Evolutionary conservation across 2,329 filamentous ascomycete species (phyloP).

Genomic region (Penicillium oxalicum): DNA sequence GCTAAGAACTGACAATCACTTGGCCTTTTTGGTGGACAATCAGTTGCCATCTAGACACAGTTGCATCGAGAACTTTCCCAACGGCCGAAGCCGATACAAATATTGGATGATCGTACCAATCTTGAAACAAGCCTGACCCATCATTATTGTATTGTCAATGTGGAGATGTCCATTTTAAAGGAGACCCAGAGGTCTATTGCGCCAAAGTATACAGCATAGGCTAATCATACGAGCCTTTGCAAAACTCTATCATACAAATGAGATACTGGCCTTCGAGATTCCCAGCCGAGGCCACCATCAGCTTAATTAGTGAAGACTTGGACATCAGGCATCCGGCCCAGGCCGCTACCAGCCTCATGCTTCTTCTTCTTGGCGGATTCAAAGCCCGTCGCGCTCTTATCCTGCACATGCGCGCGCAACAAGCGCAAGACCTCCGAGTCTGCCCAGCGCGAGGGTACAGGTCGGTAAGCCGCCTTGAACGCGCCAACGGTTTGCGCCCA

Average conservation of each 20-base stretch:
- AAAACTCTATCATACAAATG: neutral
- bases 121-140: constrained; percentile 7
- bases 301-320: constrained; percentile 31
- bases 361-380: constrained; percentile 36
- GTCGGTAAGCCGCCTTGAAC: constrained; percentile 88
- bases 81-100: neutral
- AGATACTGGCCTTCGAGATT: neutral
- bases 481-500: constrained; percentile 96
- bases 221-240: too few species aligned
- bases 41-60: too few species aligned
- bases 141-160: too few species aligned
- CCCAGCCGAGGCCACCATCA: constrained; percentile 11
- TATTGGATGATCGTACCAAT: neutral
- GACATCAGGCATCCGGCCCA: constrained; percentile 47
- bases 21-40: too few species aligned
- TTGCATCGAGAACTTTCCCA: too few species aligned
- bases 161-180: neutral
- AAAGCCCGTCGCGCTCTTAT: constrained; percentile 52
- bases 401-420: constrained; percentile 73
- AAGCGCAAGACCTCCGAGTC: constrained; percentile 71
- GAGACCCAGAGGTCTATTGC: neutral
- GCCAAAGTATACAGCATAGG: neutral
- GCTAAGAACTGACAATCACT: too few species aligned
- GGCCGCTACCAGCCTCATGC: constrained; percentile 33
- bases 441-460: constrained; percentile 80